Base-by-base conservation (phyloP, 768 basidiomycete genomes). In the Mycena olivaceomarginata region DNA sequence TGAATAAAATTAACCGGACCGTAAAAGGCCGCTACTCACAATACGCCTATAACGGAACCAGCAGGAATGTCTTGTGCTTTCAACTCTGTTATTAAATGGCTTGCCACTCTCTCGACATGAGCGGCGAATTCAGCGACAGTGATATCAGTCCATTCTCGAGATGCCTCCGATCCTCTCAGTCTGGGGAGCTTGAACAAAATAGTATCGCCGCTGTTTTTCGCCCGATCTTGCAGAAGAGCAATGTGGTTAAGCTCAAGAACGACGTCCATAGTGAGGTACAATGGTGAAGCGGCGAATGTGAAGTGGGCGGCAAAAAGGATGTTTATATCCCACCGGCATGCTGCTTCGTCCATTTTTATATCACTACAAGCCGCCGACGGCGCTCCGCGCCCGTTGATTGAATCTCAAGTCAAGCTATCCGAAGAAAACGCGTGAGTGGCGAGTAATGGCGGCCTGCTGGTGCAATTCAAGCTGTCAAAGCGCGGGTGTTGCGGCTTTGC, bases 71-170 rank as follows among this genome's bases (percentile, higher is more conserved):
- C 45, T 46, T 59, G 53, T 43, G 56, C 53, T 57, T 69, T 69
- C 68, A 69, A 59, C 41, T 56, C 56, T 41, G 40, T 69, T 25
- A 57, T 59, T 25, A 69, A 56, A 57, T 22, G 22, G 68, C 41
- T 59, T 41, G 68, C 68, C 39, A 69, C 53, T 69, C 68, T 56
- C n/a, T 69, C 68, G 51, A 69, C 68, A 43, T 69, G 53, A 43
- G 53, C 53, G n/a, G 53, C 51, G 41, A 59, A 69, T 69, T 69
- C 56, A 45, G 68, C 68, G 53, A 69, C 53, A 69, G 68, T 69
- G 56, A 69, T 57, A 57, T 69, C 68, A 57, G 68, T 69, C 68
- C 68, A 69, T 59, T 69, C 68, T 40, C 68, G 39, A 69, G 68
- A 40, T 56, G 67, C 48, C 53, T 51, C 40, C 56, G 56, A 43